phyloP scores from a whole-genome alignment of 2,329 filamentous ascomycete species.

The Cytospora schulzeri region DNA sequence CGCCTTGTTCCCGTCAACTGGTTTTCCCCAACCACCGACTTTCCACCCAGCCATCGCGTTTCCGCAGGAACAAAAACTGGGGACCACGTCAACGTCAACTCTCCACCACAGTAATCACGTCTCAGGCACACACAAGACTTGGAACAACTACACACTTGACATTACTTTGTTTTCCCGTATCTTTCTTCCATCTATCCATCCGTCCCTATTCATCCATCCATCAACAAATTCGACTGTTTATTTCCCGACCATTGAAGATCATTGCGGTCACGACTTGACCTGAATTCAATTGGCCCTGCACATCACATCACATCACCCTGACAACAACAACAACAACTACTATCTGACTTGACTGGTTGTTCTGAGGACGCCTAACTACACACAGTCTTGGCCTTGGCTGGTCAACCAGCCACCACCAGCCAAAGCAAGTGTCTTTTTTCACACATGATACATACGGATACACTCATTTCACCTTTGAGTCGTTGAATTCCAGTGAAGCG shows the following conservation, averaged over 20 bases:
- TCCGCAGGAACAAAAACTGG: slow-evolving; percentile 26
- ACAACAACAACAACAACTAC: background rate
- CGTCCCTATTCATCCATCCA: background rate
- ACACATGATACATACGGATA: slow-evolving; percentile 5
- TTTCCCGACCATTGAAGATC: background rate
- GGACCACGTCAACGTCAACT: slow-evolving; percentile 1
- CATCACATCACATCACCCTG: background rate
- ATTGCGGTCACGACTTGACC: slow-evolving; percentile 2
- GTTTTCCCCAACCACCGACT: slow-evolving; percentile 26
- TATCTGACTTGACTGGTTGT: background rate
- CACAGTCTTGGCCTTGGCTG: slow-evolving; percentile 32
- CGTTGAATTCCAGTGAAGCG: slow-evolving; percentile 20
- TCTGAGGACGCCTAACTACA: slow-evolving; percentile 10
- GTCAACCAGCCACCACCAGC: slow-evolving; percentile 33
- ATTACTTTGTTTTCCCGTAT: background rate
- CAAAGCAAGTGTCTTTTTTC: slow-evolving; percentile 3
- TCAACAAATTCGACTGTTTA: background rate
- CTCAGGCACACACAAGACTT: slow-evolving; percentile 15
- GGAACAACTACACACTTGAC: background rate
- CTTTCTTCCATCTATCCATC: background rate
- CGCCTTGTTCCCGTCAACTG: background rate
- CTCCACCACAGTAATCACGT: slow-evolving; percentile 17
- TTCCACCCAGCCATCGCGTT: slow-evolving; percentile 28
- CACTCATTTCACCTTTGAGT: slow-evolving; percentile 7
- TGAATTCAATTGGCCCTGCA: background rate